Evolutionary conservation across 1,284 basidiomycete species (phyloP).

Genomic region (Lignosus rhinocerotis): DNA sequence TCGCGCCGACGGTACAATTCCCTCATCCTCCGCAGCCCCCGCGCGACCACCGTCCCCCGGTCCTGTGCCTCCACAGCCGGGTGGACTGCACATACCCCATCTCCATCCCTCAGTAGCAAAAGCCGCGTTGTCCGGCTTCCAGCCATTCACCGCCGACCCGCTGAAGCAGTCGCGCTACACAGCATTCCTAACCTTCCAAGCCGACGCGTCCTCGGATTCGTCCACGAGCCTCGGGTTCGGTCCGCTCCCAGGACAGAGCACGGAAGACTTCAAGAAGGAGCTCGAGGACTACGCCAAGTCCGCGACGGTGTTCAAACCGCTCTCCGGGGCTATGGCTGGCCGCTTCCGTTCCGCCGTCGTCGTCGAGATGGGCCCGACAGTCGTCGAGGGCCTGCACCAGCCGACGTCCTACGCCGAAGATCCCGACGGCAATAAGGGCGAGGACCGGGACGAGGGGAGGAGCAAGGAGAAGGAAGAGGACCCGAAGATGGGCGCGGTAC

Average conservation of each 20-base stretch:
- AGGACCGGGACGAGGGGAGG: conserved; percentile 25
- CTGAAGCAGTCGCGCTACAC: conserved; percentile 86
- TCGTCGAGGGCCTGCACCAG: conserved; percentile 75
- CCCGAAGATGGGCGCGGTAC: conserved; percentile 80
- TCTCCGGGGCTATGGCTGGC: conserved; percentile 89
- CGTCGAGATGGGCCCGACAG: conserved; percentile 61
- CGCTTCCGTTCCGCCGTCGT: conserved; percentile 83
- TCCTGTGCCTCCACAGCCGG: conserved; percentile 29
- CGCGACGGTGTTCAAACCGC: conserved; percentile 89
- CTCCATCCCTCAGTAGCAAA: conserved; percentile 80
- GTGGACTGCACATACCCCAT: conserved; percentile 48
- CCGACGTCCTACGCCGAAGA: conserved; percentile 38
- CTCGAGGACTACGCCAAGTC: conserved; percentile 84
- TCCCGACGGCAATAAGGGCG: conserved; percentile 39
- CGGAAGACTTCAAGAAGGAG: conserved; percentile 79
- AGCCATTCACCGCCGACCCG: conserved; percentile 80
- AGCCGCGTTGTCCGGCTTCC: conserved; percentile 83
- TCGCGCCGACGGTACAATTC: conserved; percentile 18
- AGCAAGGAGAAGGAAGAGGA: conserved; percentile 55
- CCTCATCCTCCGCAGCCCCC: conserved; percentile 24
- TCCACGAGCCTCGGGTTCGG: conserved; percentile 35
- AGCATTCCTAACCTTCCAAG: conserved; percentile 78
- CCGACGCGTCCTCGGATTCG: conserved; percentile 43
- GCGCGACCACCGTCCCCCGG: conserved; percentile 28
- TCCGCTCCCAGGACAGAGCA: conserved; percentile 56